These are phyloP conservation scores for Mycosphaerella sp. DNA, from an alignment of 2,329 filamentous ascomycete genomes.

Conservation along the genomic window DNA sequence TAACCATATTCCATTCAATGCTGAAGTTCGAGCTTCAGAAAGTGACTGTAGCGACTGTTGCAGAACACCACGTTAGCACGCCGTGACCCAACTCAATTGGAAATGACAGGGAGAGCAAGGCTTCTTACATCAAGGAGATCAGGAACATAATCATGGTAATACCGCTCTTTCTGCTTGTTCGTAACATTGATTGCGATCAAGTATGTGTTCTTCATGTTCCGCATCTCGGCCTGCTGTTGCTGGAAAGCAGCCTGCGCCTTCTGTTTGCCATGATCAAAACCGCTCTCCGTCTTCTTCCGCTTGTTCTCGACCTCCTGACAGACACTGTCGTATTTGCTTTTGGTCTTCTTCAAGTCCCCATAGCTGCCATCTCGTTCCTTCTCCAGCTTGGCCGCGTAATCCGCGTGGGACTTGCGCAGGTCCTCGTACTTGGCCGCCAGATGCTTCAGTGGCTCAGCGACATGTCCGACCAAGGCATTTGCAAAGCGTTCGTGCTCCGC, in stretches of 20 bases:
- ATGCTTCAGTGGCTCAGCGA: conserved; percentile 80
- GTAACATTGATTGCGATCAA: conserved; percentile 93
- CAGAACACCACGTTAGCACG: conserved; percentile 6
- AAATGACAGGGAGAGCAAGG: not conserved
- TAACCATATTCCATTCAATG: conserved; percentile 80
- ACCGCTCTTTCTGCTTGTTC: conserved; percentile 95
- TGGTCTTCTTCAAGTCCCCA: conserved; percentile 78
- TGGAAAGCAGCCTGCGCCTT: conserved; percentile 91
- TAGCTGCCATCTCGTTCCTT: conserved; percentile 83
- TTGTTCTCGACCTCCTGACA: conserved; percentile 93
- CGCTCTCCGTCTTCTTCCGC: conserved; percentile 88
- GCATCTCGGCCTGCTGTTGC: conserved; percentile 90
- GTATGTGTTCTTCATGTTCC: conserved; percentile 98
- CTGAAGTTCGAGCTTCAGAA: conserved; percentile 77
- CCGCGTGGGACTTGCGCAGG: conserved; percentile 80
- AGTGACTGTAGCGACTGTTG: conserved; percentile 74
- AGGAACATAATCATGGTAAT: conserved; percentile 94
- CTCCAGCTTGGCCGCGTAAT: conserved; percentile 83
- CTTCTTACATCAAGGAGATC: conserved; percentile 75
- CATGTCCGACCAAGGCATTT: conserved; percentile 67
- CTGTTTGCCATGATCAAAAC: conserved; percentile 77
- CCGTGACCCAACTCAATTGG: not conserved
- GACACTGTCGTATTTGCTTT: conserved; percentile 83
- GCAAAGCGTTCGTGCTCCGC: conserved; percentile 83
- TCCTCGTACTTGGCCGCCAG: conserved; percentile 76